Conservation (phyloP, 1,284 basidiomycete species). For the Trametes hirsuta region DNA sequence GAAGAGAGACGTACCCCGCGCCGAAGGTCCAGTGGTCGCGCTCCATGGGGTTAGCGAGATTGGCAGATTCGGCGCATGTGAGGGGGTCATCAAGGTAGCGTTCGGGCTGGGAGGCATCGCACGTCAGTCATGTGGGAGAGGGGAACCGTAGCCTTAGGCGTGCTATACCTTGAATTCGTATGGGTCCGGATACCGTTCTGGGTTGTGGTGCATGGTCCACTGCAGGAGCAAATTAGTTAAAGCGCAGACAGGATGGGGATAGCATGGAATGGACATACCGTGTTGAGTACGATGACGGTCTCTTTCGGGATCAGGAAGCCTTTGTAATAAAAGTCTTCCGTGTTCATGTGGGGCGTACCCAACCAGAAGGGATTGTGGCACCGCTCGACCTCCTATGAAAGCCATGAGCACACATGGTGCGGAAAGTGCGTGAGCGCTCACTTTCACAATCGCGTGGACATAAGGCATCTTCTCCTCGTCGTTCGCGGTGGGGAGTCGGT, state of each 20-base stretch:
- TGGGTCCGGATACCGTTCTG: conserved; percentile 21
- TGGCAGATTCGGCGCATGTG: conserved; percentile 23
- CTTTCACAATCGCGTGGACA: conserved; percentile 23
- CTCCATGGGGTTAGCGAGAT: conserved; percentile 22
- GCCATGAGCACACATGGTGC: too few species aligned
- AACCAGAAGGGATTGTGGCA: conserved; percentile 45
- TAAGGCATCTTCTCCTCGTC: conserved; percentile 6
- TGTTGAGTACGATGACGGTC: conserved; percentile 27
- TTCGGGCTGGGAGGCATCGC: conserved; percentile 16
- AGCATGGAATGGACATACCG: background rate
- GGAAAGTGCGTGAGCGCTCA: background rate
- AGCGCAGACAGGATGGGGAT: background rate
- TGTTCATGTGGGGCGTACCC: conserved; percentile 25
- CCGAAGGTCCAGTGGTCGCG: conserved; percentile 28
- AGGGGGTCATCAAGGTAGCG: conserved; percentile 26
- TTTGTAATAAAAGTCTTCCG: conserved; percentile 25
- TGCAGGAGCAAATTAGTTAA: background rate
- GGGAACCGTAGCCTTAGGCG: background rate
- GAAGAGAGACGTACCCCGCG: conserved; percentile 16
- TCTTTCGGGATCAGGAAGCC: conserved; percentile 27
- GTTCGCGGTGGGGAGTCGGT: conserved; percentile 33
- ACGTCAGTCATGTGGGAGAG: background rate
- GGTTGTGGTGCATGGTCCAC: conserved; percentile 25
- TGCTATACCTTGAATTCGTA: conserved; percentile 13
- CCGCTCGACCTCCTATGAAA: conserved; percentile 24